Conservation (phyloP, 139 green algal genomes). For the Desmodesmus armatus region DNA sequence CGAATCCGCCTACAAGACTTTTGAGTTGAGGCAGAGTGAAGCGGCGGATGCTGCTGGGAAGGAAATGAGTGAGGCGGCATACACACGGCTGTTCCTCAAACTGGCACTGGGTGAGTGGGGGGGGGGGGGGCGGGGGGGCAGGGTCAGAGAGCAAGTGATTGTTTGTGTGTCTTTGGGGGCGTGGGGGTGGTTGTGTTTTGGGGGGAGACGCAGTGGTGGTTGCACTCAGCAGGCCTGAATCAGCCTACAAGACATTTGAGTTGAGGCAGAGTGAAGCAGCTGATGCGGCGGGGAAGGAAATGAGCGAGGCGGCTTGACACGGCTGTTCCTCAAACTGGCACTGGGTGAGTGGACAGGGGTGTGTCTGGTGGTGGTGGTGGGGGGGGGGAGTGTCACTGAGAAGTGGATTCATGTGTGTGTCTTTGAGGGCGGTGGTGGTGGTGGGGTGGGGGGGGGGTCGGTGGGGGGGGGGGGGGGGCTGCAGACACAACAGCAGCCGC, state of each 20-base stretch:
- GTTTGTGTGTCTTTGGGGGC: too few relatives aligned
- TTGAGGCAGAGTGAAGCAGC: constrained; percentile 69
- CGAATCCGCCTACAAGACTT: constrained; percentile 77
- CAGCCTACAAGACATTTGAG: constrained; percentile 84
- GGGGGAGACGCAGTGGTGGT: constrained; percentile 64
- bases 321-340: constrained; percentile 72
- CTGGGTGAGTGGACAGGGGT: constrained; percentile 56
- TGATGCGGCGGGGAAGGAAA: constrained; percentile 64
- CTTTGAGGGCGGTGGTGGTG: too few relatives aligned
- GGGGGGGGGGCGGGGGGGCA: neutral
- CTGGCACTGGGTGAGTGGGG: constrained; percentile 52
- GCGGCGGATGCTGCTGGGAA: constrained; percentile 64
- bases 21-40: constrained; percentile 82
- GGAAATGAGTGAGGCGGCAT: constrained; percentile 53
- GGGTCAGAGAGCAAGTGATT: too few relatives aligned
- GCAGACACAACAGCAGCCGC: too few relatives aligned
- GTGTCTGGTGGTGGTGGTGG: too few relatives aligned
- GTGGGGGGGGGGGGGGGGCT: too few relatives aligned
- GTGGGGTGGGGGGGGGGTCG: constrained; percentile 67
- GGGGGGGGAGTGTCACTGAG: neutral
- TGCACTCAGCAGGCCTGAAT: constrained; percentile 59
- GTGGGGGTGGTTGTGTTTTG: too few relatives aligned
- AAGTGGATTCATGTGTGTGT: too few relatives aligned
- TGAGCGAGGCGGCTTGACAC: constrained; percentile 49
- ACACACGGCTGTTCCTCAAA: constrained; percentile 71